Evolutionary conservation across 352 stramenopile genomes (phyloP).

Genomic region (Globisporangium paroecandrum): DNA sequence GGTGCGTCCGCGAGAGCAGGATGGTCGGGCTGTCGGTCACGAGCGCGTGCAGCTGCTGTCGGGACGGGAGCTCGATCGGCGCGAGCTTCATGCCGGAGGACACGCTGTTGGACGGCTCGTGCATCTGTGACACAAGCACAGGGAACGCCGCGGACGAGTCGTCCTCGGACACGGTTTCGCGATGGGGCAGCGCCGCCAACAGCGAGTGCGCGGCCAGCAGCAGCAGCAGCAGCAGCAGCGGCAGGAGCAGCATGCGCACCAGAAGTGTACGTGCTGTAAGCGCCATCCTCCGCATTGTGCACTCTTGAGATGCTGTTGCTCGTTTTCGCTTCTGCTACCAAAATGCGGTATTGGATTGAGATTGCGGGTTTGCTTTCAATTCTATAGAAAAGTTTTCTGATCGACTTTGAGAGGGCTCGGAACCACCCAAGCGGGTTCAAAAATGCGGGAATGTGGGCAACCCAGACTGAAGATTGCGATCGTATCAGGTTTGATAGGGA

Average conservation of each 20-base stretch:
- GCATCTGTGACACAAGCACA: slow-evolving; percentile 5
- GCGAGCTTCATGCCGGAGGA: neutral
- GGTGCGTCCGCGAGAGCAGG: neutral
- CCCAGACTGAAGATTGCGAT: neutral
- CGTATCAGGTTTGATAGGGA: neutral
- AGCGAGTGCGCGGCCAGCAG: neutral
- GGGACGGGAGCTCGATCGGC: slow-evolving; percentile 14
- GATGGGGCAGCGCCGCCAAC: neutral
- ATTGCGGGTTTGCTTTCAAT: neutral
- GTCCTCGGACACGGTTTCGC: neutral
- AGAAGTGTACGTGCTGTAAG: slow-evolving; percentile 3
- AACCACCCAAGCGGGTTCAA: neutral
- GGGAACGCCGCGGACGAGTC: slow-evolving; percentile 12
- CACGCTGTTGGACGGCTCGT: neutral
- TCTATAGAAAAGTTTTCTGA: neutral
- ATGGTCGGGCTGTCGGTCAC: slow-evolving; percentile 8
- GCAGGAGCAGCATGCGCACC: slow-evolving; percentile 6
- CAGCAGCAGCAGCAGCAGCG: slow-evolving; percentile 21
- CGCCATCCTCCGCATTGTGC: slow-evolving; percentile 7
- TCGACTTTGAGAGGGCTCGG: neutral
- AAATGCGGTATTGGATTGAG: neutral
- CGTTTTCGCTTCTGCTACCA: neutral
- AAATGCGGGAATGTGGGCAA: neutral
- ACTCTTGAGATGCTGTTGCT: neutral
- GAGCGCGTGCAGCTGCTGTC: slow-evolving; percentile 10